phyloP scores from a whole-genome alignment of 306 rosid species.

The Cucurbita pepo region DNA sequence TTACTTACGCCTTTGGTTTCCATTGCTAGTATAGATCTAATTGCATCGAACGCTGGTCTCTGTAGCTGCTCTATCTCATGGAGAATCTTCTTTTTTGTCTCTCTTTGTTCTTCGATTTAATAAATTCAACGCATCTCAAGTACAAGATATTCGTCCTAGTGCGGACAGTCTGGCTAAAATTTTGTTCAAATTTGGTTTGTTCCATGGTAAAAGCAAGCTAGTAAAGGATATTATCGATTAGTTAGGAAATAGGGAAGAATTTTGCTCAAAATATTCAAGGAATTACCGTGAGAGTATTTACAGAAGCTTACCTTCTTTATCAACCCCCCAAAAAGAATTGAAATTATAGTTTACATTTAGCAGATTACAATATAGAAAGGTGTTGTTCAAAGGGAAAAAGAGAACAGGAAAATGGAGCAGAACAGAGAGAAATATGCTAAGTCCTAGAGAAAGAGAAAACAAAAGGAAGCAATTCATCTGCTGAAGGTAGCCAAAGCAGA shows the following conservation, averaged over 20 bases:
- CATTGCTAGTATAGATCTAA: neutral
- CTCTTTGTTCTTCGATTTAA: neutral
- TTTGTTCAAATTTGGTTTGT: neutral
- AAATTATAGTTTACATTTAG: conserved; percentile 3
- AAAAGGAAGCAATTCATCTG: neutral
- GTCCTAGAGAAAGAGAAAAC: neutral
- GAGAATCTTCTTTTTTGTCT: neutral
- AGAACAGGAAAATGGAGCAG: neutral
- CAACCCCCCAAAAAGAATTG: neutral
- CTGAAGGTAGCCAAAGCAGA: neutral
- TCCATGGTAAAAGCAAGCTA: neutral
- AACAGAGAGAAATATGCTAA: neutral
- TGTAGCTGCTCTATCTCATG: neutral
- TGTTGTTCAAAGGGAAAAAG: neutral
- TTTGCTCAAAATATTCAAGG: neutral
- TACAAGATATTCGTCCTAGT: neutral
- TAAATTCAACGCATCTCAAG: neutral
- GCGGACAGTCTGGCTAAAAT: neutral
- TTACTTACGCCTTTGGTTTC: neutral
- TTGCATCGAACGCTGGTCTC: neutral
- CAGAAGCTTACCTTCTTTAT: neutral
- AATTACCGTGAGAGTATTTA: neutral
- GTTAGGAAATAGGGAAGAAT: neutral
- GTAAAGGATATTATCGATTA: neutral
- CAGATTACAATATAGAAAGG: neutral